These are phyloP conservation scores for Aspergillus transmontanensis DNA, from an alignment of 2,329 filamentous ascomycete species.

Conservation along the genomic window DNA sequence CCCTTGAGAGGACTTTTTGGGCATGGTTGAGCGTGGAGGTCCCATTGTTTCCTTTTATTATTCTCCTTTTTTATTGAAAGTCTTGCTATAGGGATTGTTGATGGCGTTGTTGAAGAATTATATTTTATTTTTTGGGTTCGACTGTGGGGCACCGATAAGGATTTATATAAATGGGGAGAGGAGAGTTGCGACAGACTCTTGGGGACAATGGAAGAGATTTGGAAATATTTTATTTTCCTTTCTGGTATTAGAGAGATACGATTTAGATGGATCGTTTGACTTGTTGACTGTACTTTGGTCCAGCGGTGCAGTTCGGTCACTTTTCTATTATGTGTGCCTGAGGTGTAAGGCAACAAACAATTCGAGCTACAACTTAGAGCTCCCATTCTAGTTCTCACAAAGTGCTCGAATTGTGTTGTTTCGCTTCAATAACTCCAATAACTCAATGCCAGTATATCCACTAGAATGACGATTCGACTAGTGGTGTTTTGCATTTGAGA, in stretches of 20 bases:
- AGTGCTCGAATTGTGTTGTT: neutral
- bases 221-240: neutral
- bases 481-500: neutral
- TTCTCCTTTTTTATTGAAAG: neutral
- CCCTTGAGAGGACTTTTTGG: conserved; percentile 9
- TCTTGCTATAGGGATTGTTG: neutral
- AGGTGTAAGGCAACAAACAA: neutral
- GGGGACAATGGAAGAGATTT: neutral
- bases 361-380: neutral
- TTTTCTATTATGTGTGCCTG: neutral
- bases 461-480: neutral
- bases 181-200: neutral
- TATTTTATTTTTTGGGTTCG: neutral
- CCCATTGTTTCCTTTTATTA: conserved; percentile 12
- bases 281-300: neutral
- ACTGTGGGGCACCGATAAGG: neutral
- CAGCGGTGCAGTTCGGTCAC: neutral
- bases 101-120: neutral
- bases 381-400: no score
- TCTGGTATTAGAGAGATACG: neutral
- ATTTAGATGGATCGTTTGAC: neutral
- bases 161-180: neutral
- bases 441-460: no score
- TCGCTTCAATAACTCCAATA: no score
- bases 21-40: conserved; percentile 8